Conservation (phyloP, 805 yeast species). For the Lachancea kluyveri region DNA sequence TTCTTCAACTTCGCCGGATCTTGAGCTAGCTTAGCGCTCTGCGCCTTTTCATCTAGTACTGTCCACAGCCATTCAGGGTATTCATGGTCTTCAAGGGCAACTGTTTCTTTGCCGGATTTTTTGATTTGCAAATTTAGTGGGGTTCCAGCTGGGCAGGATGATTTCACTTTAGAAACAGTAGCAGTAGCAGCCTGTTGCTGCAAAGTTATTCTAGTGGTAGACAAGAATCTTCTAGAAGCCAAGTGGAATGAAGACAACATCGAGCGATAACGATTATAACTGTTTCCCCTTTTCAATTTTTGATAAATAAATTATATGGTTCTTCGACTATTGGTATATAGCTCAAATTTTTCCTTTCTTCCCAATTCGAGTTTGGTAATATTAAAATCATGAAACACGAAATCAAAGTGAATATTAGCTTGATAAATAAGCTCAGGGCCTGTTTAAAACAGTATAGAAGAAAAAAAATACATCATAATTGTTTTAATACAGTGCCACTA, state of each 20-base stretch:
- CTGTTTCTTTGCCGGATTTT: conserved; percentile 79
- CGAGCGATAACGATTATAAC: too few species aligned
- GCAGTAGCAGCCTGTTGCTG: conserved; percentile 6
- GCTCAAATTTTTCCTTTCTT: too few species aligned
- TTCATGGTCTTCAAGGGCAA: conserved; percentile 80
- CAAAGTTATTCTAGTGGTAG: conserved; percentile 3
- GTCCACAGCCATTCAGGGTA: conserved; percentile 97
- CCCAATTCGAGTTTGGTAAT: too few species aligned
- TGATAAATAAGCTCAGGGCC: too few species aligned
- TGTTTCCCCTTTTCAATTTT: too few species aligned
- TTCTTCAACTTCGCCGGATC: conserved; percentile 64
- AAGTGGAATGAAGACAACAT: too few species aligned
- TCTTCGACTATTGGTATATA: too few species aligned
- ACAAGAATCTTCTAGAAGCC: conserved; percentile 5
- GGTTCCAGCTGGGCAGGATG: conserved; percentile 68
- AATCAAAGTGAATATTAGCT: too few species aligned
- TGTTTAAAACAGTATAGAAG: too few species aligned
- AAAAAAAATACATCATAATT: too few species aligned
- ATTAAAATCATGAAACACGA: too few species aligned
- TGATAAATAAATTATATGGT: too few species aligned
- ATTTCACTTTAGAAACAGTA: conserved; percentile 19
- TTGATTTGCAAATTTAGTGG: conserved; percentile 63
- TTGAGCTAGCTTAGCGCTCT: conserved; percentile 46
- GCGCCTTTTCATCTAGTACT: conserved; percentile 62
- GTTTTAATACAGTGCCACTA: conserved; percentile 1